Evolutionary conservation across 176 grass and related monocot species (phyloP), one percentile per base, ranked within the genome.

Genomic region (Juncus inflexus): DNA sequence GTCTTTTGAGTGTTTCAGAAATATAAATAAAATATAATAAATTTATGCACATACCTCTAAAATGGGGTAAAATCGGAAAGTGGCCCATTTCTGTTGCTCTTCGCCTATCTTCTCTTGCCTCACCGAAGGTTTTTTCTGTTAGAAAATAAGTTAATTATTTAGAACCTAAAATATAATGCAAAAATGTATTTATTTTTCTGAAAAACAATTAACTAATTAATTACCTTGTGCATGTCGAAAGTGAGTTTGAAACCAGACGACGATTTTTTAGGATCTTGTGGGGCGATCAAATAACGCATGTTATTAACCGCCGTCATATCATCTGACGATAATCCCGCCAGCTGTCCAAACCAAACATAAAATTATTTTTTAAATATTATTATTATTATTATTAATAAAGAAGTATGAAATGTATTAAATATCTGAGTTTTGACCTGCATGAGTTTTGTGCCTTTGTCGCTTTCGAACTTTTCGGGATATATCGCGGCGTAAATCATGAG

Each of bases 401-500:
- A 37, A 38, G 11, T 8, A 35, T 14, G 54, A 9, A 15, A 6
- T 55, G 35, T 8, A 14, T 15, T 69, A 35, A 55, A 55, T 43
- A 84, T 42, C 35, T 16, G 14, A 11, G 42, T 6, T 40, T 38
- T 67, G 7, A 53, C 64, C 85, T 97, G 85, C 85, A 89, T 97
- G 57, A 91, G 37, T 49, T 91, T 97, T 78, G 55, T 61, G 61
- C 77, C 92, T 80, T 86, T 91, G 63, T 91, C 85, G 52, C 77
- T 82, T 84, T 97, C 88, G 35, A 97, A 91, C 70, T 97, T 97
- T 36, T 97, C 94, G 0, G 77, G 77, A 66, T 91, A 84, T 67
- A 89, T 73, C 58, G 94, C 72, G 65, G 80, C 72, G 58, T 90
- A 90, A 75, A 86, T 76, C 94, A 99, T 91, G 60, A 99, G 74